Evolutionary conservation across 257 asterid genomes (phyloP).

Genomic region (Paulownia fortunei): DNA sequence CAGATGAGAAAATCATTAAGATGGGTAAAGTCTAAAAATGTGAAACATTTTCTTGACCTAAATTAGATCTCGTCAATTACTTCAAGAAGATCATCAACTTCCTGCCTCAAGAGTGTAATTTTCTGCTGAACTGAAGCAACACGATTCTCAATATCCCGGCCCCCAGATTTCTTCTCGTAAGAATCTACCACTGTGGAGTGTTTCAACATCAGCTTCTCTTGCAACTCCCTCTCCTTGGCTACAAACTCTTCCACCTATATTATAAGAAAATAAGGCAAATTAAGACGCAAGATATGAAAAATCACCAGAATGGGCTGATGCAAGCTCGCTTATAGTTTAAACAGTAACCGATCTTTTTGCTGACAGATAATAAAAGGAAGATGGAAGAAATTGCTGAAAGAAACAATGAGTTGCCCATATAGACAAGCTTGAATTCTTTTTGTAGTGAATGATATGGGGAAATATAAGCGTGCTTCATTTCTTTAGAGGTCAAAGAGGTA

Average conservation of each 20-base stretch:
- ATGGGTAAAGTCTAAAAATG: too few relatives aligned
- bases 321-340: background rate
- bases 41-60: constrained; percentile 21
- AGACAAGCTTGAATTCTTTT: background rate
- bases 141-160: constrained; percentile 79
- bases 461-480: background rate
- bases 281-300: background rate
- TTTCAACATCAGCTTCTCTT: constrained; percentile 86
- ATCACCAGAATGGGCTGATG: background rate
- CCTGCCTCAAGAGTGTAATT: constrained; percentile 76
- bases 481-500: background rate
- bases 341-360: background rate
- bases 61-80: constrained; percentile 78
- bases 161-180: constrained; percentile 82
- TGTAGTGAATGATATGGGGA: background rate
- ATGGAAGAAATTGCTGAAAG: background rate
- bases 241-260: constrained; percentile 86
- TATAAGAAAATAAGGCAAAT: background rate
- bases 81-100: constrained; percentile 89
- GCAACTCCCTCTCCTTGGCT: constrained; percentile 83
- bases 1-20: constrained; percentile 25
- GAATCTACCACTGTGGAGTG: constrained; percentile 81
- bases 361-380: background rate
- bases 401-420: background rate
- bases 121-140: constrained; percentile 84